phyloP scores from a whole-genome alignment of 306 rosid species.

The Alnus rubra region DNA sequence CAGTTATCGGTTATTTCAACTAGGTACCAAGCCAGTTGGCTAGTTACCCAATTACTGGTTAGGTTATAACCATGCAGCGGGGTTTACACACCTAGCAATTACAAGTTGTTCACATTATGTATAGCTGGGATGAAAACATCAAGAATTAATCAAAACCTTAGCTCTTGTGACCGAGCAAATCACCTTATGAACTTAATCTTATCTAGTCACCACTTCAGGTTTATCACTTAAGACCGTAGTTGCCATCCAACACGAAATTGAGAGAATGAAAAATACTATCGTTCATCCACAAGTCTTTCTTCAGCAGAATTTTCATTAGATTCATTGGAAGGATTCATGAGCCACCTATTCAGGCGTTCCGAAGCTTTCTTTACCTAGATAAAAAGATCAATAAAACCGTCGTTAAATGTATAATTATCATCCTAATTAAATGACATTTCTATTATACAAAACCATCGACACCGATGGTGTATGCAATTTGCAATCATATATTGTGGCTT shows the following conservation, averaged over 20 bases:
- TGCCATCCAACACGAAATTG: background rate
- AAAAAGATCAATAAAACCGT: no score
- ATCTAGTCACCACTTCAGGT: no score
- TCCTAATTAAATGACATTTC: background rate
- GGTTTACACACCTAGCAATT: no score
- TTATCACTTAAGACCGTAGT: background rate
- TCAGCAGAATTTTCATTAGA: background rate
- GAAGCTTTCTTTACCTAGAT: background rate
- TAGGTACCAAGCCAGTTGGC: no score
- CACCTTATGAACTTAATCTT: no score
- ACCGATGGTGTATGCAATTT: background rate
- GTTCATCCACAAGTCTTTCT: background rate
- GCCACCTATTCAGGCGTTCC: background rate
- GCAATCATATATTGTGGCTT: background rate
- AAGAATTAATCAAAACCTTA: no score
- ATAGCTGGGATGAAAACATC: no score
- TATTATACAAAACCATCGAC: background rate
- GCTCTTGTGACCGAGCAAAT: no score
- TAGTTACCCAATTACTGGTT: no score
- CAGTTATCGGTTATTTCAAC: no score
- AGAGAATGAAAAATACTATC: background rate
- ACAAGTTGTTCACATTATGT: no score
- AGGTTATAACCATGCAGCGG: no score
- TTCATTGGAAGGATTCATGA: background rate
- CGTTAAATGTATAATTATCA: background rate